Percentiles rank a stretch among this genome's conserved stretches.
Conservation (phyloP, 83 land plant species). For the Picea abies region DNA sequence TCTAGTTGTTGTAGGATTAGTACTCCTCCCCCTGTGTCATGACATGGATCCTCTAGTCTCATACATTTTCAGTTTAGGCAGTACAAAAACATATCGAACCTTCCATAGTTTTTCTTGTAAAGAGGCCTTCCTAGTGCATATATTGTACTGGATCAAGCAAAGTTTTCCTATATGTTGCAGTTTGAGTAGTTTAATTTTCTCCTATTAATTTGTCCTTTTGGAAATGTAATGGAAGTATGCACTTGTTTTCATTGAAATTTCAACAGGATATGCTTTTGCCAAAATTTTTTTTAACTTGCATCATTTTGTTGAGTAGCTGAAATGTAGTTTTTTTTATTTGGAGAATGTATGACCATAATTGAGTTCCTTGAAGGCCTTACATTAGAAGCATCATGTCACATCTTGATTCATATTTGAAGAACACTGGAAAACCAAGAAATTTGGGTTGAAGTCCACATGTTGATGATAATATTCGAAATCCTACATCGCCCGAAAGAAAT, state of each 20-base stretch:
- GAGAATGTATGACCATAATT: not conserved
- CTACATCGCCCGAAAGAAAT: not conserved
- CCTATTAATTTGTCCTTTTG: no score
- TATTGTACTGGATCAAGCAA: no score
- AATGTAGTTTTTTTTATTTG: not conserved
- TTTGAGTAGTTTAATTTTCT: no score
- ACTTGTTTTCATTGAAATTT: not conserved
- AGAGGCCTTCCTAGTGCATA: not conserved
- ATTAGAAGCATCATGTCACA: slow-evolving; percentile 1
- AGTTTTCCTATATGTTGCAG: no score
- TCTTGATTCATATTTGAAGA: not conserved
- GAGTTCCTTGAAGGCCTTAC: not conserved
- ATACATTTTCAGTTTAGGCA: no score
- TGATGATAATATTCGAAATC: not conserved
- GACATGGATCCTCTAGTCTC: no score
- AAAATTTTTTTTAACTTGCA: not conserved
- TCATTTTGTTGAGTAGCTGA: not conserved
- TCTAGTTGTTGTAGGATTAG: not conserved
- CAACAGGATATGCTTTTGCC: not conserved
- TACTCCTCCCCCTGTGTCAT: no score
- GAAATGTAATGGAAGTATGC: not conserved
- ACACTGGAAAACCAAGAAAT: not conserved
- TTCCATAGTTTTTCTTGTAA: not conserved
- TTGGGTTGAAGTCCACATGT: not conserved
- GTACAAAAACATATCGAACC: no score